Evolutionary conservation across 306 rosid genomes (phyloP), one percentile per base, ranked within the genome.

Genomic region (Sesbania bispinosa): DNA sequence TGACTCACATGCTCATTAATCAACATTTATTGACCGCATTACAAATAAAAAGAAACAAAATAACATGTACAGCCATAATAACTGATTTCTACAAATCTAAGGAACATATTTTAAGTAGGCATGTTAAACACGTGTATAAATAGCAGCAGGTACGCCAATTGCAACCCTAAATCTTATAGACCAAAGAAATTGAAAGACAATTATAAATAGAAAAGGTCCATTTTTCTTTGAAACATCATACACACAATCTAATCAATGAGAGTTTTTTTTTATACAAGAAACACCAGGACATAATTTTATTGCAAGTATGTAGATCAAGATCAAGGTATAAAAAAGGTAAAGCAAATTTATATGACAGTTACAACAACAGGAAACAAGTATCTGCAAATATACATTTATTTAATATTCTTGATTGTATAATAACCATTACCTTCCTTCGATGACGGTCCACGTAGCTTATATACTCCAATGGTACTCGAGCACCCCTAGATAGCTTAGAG

Each of bases 391-490:
- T 55, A 65, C 54, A 70, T 43, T 48, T 20, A 70, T 38, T 45
- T 21, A 16, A 32, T 62, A 23, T 23, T 4, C 5, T 50, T 18
- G 9, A 39, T 16, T 20, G 71, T 1, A 57, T 35, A 75, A 68
- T 71, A 65, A 77, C 70, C 39, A 66, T 74, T 79, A 93, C 98
- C 98, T 93, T 90, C 77, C 97, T 85, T 59, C 96, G 88, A 73
- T 93, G 89, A 76, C 98, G 97, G 75, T 93, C 98, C 57, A 21
- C 53, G 62, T 90, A 77, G 88, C 88, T 83, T 76, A 90, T 73
- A 79, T 85, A 93, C 79, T 93, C 97, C 85, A 93, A 68, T 10
- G 98, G 98, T 33, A 90, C 92, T 29, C 96, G 92, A 62, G 86
- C 85, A 58, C 98, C 98, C 74, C 92, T 85, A 59, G 97, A 87